Percentiles rank a stretch among this genome's conserved stretches.
Conservation (phyloP, 2,329 filamentous ascomycete genomes). For the Ophiocordyceps unilateralis region DNA sequence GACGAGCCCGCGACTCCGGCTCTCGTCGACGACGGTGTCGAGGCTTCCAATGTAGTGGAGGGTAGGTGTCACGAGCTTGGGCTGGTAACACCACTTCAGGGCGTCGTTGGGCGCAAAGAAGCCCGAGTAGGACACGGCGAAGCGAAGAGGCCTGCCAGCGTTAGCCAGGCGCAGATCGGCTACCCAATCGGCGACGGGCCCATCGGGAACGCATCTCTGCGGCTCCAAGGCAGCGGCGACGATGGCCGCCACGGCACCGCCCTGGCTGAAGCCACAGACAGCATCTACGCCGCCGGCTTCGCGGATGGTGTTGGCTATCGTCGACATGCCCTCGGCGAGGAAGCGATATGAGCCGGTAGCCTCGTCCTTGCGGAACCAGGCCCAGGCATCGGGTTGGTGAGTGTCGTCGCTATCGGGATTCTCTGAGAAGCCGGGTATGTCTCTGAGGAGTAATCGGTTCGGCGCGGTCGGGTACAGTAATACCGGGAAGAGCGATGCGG, state of each 20-base stretch:
- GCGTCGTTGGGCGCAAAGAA: slow-evolving; percentile 47
- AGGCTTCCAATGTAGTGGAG: slow-evolving; percentile 70
- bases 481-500: slow-evolving; percentile 32
- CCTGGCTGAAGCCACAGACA: slow-evolving; percentile 70
- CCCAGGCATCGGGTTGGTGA: slow-evolving; percentile 50
- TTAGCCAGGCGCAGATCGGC: slow-evolving; percentile 31
- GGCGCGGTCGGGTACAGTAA: slow-evolving; percentile 57
- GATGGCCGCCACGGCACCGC: slow-evolving; percentile 54
- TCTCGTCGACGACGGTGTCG: slow-evolving; percentile 78
- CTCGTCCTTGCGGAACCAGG: slow-evolving; percentile 65
- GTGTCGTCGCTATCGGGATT: slow-evolving; percentile 24
- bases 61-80: slow-evolving; percentile 57
- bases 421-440: slow-evolving; percentile 51
- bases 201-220: slow-evolving; percentile 9
- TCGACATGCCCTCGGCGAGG: slow-evolving; percentile 48
- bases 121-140: slow-evolving; percentile 61
- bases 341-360: slow-evolving; percentile 46
- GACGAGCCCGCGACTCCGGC: slow-evolving; percentile 46
- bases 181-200: slow-evolving; percentile 22
- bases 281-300: slow-evolving; percentile 56
- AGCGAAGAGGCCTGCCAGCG: slow-evolving; percentile 34
- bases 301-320: slow-evolving; percentile 43
- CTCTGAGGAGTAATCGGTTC: slow-evolving; percentile 39
- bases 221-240: slow-evolving; percentile 55
- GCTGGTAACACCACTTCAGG: slow-evolving; percentile 52